Evolutionary conservation across 495 filamentous ascomycete genomes (phyloP).

Genomic region (Penicillium turbatum): DNA sequence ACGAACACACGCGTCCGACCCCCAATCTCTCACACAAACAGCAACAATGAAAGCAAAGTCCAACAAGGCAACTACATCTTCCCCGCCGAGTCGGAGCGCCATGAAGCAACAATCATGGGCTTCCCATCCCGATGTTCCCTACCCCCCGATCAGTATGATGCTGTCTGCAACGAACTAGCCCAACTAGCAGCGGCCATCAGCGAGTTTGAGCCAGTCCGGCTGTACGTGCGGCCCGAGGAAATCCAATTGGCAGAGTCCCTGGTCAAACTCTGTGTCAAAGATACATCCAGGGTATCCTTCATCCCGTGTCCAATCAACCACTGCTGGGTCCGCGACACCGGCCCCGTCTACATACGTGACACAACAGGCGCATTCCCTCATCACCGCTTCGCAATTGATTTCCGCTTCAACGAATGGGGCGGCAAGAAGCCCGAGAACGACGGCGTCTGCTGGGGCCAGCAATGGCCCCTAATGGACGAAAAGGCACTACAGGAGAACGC

Average conservation of each 20-base stretch:
- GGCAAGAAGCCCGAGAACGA: constrained; percentile 20
- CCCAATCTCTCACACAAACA: background rate
- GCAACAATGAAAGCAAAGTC: background rate
- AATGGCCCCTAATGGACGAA: constrained; percentile 17
- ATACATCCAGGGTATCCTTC: constrained; percentile 11
- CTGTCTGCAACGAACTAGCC: constrained; percentile 17
- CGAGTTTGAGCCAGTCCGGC: constrained; percentile 25
- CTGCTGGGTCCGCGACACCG: constrained; percentile 29
- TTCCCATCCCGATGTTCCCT: constrained; percentile 20
- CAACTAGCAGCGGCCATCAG: constrained; percentile 18
- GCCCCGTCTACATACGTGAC: constrained; percentile 25
- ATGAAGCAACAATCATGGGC: constrained; percentile 22
- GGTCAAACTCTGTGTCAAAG: constrained; percentile 6
- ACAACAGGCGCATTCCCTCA: constrained; percentile 12
- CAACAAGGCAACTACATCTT: constrained; percentile 15
- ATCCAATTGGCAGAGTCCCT: constrained; percentile 11
- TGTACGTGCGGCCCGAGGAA: constrained; percentile 25
- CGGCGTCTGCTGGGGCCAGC: constrained; percentile 15
- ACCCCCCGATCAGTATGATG: constrained; percentile 14
- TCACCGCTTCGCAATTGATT: constrained; percentile 21
- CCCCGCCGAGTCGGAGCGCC: constrained; percentile 18
- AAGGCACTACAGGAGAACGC: constrained; percentile 18
- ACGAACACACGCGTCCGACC: background rate
- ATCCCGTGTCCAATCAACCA: constrained; percentile 25
- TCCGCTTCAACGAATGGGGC: constrained; percentile 30